Base-by-base conservation (phyloP, 2,329 filamentous ascomycete genomes). In the Capronia americana region DNA sequence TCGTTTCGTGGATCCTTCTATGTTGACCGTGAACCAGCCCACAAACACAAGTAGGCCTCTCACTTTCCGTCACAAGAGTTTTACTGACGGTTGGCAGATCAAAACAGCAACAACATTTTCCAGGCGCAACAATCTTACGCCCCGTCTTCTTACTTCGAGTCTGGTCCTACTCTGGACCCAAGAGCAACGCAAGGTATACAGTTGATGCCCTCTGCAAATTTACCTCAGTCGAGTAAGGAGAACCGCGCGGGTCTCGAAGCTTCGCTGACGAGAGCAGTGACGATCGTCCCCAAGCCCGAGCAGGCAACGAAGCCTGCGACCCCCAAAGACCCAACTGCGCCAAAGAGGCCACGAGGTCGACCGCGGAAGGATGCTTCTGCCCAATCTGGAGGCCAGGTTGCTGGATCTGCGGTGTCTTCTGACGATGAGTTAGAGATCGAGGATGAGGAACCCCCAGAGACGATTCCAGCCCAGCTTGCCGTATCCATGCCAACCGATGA, bases 381-480 rank as follows among this genome's bases (percentile, higher is more conserved):
- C 11, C 70, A 70, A 53, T 24, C 63, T 20, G 70, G 66, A 44
- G 72, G 61, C 10, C 66, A 68, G 23, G 34, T 64, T 7, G 79
- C 79, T 11, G 78, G 77, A 17, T 83, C 85, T 65, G 83, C 38
- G 14, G 38, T 84, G 56, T 85, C 77, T 55, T 70, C 68, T 20
- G 65, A 62, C 14, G 70, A 86, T 68, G 77, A 79, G 46, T 84
- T 84, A 1, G 77, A 80, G 23, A 79, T 84, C 61, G 85, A 87
- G 61, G 77, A 81, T 60, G 83, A 84, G 61, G 78, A 79, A 23
- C 81, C 83, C 14, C 80, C 83, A 38, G 85, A 88, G 66, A 77
- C 80, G 17, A 86, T 84, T 17, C 87, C 87, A 24, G 75, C 88
- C 7, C 84, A 86, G 11, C 71, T 79, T 23, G 77, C 78, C 64